A percentile compares a stretch with the other conserved stretches of the same genome.
Evolutionary conservation across 2,329 filamentous ascomycete genomes (phyloP).

Genomic region (Akanthomyces uredinophilus): DNA sequence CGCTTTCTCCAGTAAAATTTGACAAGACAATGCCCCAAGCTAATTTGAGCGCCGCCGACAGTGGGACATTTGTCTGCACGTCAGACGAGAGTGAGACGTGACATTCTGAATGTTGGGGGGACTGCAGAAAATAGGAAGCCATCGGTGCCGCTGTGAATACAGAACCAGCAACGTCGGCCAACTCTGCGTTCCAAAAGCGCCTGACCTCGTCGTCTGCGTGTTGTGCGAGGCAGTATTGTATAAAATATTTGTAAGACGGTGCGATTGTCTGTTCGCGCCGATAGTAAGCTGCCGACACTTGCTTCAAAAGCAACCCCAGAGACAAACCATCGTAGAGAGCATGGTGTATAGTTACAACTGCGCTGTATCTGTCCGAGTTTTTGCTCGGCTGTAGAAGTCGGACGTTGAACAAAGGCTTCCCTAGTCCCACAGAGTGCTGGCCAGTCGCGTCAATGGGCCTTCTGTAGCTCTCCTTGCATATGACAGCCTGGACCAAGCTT

Average conservation of each 20-base stretch:
- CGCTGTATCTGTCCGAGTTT: conserved; percentile 10
- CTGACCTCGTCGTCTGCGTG: conserved; percentile 26
- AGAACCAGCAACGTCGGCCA: conserved; percentile 31
- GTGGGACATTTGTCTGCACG: conserved; percentile 32
- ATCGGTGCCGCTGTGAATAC: conserved; percentile 30
- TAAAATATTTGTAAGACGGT: conserved; percentile 11
- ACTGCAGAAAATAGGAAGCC: conserved; percentile 22
- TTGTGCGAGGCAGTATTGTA: conserved; percentile 11
- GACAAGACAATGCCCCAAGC: conserved; percentile 15
- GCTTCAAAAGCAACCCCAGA: conserved; percentile 25
- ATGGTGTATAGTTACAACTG: conserved; percentile 32
- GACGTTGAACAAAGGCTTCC: neutral
- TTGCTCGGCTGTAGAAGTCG: conserved; percentile 6
- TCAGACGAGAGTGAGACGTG: neutral
- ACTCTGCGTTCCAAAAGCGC: neutral
- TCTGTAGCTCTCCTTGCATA: neutral
- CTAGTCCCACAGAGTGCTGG: neutral
- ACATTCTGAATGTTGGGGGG: neutral
- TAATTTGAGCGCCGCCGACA: conserved; percentile 26
- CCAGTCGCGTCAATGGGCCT: neutral
- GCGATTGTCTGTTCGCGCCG: neutral
- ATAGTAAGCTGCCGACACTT: conserved; percentile 21
- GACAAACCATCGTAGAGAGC: conserved; percentile 34
- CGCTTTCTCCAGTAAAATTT: conserved; percentile 4
- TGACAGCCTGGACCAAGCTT: neutral